Percentiles rank a stretch among this genome's conserved stretches.
These are phyloP conservation scores for Solanum tarapatanum DNA, from an alignment of 257 asterid species.

Conservation along the genomic window DNA sequence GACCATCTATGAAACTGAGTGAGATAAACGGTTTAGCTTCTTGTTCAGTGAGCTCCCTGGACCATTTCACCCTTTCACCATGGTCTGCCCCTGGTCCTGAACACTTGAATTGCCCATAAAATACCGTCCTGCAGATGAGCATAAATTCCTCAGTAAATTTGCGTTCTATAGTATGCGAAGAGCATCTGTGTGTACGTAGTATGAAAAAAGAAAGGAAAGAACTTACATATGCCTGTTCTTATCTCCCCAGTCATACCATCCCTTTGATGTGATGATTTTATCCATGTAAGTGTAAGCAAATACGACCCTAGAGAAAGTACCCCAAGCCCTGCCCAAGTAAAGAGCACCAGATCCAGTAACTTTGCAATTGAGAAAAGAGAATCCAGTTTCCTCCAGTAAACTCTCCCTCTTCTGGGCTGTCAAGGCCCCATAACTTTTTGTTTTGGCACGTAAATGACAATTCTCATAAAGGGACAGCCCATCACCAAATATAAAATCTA, in stretches of 20 bases:
- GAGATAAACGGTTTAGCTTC: slow-evolving; percentile 78
- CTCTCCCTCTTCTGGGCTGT: slow-evolving; percentile 91
- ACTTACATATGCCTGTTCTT: slow-evolving; percentile 78
- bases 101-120: slow-evolving; percentile 82
- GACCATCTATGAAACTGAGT: slow-evolving; percentile 77
- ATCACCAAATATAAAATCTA: slow-evolving; percentile 70
- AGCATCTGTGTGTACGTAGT: too few relatives aligned
- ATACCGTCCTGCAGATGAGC: slow-evolving; percentile 59
- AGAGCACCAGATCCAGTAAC: slow-evolving; percentile 84
- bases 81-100: slow-evolving; percentile 75
- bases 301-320: slow-evolving; percentile 77
- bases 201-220: too few relatives aligned
- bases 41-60: slow-evolving; percentile 69
- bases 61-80: slow-evolving; percentile 80
- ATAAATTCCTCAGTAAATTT: neutral
- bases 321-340: slow-evolving; percentile 93
- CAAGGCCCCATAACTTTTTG: slow-evolving; percentile 56
- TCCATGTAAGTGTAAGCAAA: slow-evolving; percentile 92
- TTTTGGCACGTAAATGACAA: slow-evolving; percentile 64
- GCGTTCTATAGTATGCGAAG: neutral
- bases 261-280: slow-evolving; percentile 62
- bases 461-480: slow-evolving; percentile 62
- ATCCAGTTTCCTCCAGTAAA: slow-evolving; percentile 80
- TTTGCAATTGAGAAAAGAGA: slow-evolving; percentile 72
- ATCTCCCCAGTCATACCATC: slow-evolving; percentile 96